Base-by-base conservation (phyloP, 2,329 filamentous ascomycete species). In the Calonectria pauciramosa region DNA sequence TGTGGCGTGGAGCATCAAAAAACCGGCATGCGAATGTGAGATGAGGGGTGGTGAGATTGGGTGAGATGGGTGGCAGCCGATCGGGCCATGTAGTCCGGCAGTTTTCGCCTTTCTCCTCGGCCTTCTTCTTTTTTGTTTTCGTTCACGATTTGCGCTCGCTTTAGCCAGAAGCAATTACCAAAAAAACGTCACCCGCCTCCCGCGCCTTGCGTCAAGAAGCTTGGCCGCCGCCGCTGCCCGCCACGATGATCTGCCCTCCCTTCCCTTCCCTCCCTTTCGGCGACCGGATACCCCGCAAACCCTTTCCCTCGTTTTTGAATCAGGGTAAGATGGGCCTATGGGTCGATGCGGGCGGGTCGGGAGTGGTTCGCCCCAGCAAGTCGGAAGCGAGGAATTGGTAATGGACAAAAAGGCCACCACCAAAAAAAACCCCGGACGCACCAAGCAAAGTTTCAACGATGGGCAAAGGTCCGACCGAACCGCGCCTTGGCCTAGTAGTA, bases 301-400 rank as follows among this genome's bases (percentile, higher is more conserved):
- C 38, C 38, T 54, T n/a, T 38, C 56, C 18, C 56, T 60, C 36
- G 26, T 23, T 16, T n/a, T n/a, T 38, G 36, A 63, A 63, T 28
- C 56, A 60, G 26, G 34, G 41, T n/a, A n/a, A 6, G 56, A 60
- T 60, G 54, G 54, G 54, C 54, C 36, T 30, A 63, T 63, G 56
- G 56, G 56, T 63, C 56, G 56, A 63, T 41, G 36, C 56, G 41
- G 26, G 60, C 60, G 60, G 60, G 60, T 65, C 60, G 18, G 13
- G 28, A 47, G 16, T 32, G 60, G 38, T 65, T 49, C 41, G 28
- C 60, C 60, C 41, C 38, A 49, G 60, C 60, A 65, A 65, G 60
- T 65, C 60, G 60, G 60, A 65, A 49, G 60, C 38, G 60, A 65
- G 60, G 38, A 65, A 65, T 65, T 65, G 38, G 60, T 65, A 65